Percentiles rank a stretch among this genome's conserved stretches.
Evolutionary conservation across 768 basidiomycete species (phyloP).

Genomic region (Leucosporidium creatinivorum): DNA sequence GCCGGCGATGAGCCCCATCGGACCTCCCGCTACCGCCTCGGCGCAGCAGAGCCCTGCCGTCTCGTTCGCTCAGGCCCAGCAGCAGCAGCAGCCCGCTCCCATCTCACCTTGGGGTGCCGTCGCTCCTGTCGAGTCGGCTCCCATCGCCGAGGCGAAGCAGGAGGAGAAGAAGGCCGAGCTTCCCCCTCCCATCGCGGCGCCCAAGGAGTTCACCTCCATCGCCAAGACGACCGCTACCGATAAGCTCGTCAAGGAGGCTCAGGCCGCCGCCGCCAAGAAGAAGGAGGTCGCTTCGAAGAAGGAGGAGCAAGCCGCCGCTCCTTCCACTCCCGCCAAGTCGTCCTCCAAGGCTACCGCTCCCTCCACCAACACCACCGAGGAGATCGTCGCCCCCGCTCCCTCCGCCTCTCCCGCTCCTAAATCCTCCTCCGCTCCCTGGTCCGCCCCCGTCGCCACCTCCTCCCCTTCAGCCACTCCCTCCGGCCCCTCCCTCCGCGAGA

Average conservation of each 20-base stretch:
- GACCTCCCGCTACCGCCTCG: background rate
- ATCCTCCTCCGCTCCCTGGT: constrained; percentile 17
- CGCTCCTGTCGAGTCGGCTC: too few relatives aligned
- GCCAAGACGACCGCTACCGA: too few relatives aligned
- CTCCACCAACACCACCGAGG: too few relatives aligned
- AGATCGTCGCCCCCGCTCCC: too few relatives aligned
- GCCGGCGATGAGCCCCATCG: background rate
- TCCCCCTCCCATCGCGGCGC: too few relatives aligned
- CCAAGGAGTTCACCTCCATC: too few relatives aligned
- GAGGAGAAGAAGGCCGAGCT: constrained; percentile 4
- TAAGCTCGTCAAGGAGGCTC: too few relatives aligned
- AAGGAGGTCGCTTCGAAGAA: constrained; percentile 36
- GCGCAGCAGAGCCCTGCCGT: background rate
- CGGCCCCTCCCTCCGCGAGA: constrained; percentile 74
- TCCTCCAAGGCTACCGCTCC: too few relatives aligned
- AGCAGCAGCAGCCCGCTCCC: too few relatives aligned
- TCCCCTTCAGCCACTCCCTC: constrained; percentile 42
- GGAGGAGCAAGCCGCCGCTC: constrained; percentile 1
- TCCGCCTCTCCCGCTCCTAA: constrained; percentile 5
- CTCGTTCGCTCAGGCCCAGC: too few relatives aligned
- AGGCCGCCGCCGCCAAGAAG: too few relatives aligned
- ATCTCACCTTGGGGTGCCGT: too few relatives aligned
- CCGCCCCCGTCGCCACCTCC: constrained; percentile 27
- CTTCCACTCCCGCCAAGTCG: constrained; percentile 2
- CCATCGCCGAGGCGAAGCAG: background rate